Conservation (phyloP, 345 rosid genomes). For the Melaleuca quinquenervia region DNA sequence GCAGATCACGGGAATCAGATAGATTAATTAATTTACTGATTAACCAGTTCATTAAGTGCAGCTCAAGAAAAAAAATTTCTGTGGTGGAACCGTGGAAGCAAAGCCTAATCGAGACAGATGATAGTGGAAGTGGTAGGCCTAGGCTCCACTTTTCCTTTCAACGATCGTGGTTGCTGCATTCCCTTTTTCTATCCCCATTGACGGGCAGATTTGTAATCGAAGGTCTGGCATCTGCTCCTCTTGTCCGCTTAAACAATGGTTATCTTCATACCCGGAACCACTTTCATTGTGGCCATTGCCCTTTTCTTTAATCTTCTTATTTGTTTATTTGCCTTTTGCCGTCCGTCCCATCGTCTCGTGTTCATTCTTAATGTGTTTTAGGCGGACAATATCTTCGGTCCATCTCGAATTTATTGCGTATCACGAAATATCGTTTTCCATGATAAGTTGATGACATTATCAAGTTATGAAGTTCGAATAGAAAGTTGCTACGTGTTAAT, state of each 20-base stretch:
- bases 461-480: background rate
- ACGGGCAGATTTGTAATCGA: background rate
- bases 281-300: background rate
- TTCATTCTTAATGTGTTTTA: background rate
- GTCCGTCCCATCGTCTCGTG: background rate
- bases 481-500: background rate
- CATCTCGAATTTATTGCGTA: background rate
- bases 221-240: background rate
- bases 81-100: background rate
- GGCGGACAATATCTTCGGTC: background rate
- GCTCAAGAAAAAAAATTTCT: background rate
- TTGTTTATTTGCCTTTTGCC: background rate
- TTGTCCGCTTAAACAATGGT: background rate
- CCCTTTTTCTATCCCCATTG: background rate
- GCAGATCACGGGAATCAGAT: background rate
- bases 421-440: background rate
- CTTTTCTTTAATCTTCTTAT: background rate
- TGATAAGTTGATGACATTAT: background rate
- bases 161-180: background rate
- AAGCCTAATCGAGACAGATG: background rate
- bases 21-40: background rate
- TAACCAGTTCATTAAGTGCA: background rate
- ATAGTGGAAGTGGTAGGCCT: background rate
- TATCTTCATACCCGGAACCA: background rate
- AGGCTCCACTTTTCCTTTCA: background rate